Evolutionary conservation across 2,329 filamentous ascomycete genomes (phyloP).

Genomic region (Penicillium sp.): DNA sequence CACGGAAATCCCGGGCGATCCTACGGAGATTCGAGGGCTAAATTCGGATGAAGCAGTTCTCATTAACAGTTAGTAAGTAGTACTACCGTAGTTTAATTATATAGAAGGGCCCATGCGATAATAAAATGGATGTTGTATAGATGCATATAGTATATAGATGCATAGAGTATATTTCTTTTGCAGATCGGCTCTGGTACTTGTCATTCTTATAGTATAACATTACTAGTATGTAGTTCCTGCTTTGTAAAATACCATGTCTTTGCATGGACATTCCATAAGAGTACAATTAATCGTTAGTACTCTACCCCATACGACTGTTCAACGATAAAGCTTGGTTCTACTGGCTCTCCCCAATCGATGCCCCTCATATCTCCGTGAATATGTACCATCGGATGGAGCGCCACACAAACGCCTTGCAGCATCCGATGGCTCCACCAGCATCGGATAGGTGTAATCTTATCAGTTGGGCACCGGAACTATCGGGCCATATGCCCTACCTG

Average conservation of each 20-base stretch:
- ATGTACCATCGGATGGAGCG: conserved; percentile 18
- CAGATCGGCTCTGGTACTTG: background rate
- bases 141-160: background rate
- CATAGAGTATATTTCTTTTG: background rate
- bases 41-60: too few species aligned
- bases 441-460: conserved; percentile 17
- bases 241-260: too few species aligned
- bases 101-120: background rate
- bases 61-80: too few species aligned
- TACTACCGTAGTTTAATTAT: background rate
- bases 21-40: too few species aligned
- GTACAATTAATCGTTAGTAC: too few species aligned
- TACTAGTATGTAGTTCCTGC: too few species aligned
- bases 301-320: background rate
- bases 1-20: conserved; percentile 15
- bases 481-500: too few species aligned
- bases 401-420: conserved; percentile 3
- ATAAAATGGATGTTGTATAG: too few species aligned
- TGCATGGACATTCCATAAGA: too few species aligned
- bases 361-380: background rate
- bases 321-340: background rate
- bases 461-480: conserved; percentile 6
- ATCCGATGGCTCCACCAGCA: conserved; percentile 20
- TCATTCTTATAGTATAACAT: too few species aligned
- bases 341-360: background rate